A percentile compares a stretch with the other conserved stretches of the same genome.
Conservation (phyloP, 2,329 filamentous ascomycete species). For the Colletotrichum sp. region DNA sequence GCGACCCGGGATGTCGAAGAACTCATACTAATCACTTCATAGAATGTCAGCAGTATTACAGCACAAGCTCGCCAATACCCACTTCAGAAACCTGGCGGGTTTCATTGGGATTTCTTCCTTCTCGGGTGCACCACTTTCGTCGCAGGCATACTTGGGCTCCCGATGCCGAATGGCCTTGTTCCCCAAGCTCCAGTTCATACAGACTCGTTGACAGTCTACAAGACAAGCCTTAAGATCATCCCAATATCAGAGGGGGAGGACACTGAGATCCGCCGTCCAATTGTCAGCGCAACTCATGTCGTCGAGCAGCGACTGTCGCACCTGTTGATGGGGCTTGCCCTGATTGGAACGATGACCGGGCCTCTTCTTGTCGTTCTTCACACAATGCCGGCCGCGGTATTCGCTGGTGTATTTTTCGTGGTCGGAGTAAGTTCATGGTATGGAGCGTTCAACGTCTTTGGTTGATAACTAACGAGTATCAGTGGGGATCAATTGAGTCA, state of each 20-base stretch:
- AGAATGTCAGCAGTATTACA: slow-evolving; percentile 59
- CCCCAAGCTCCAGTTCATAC: slow-evolving; percentile 65
- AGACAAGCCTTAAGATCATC: slow-evolving; percentile 43
- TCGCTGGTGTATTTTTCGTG: slow-evolving; percentile 63
- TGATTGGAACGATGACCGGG: slow-evolving; percentile 41
- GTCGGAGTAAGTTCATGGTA: slow-evolving; percentile 45
- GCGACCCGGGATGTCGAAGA: slow-evolving; percentile 10
- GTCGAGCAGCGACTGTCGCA: slow-evolving; percentile 63
- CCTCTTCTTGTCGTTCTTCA: slow-evolving; percentile 53
- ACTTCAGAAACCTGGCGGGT: slow-evolving; percentile 62
- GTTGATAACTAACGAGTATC: neutral
- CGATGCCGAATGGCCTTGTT: slow-evolving; percentile 63
- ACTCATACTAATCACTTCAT: neutral
- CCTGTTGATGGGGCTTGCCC: slow-evolving; percentile 57
- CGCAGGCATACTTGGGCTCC: slow-evolving; percentile 59
- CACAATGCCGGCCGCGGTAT: slow-evolving; percentile 58
- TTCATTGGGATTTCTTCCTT: slow-evolving; percentile 66
- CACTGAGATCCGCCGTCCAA: slow-evolving; percentile 46
- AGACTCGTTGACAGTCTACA: slow-evolving; percentile 50
- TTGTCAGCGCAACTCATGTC: slow-evolving; percentile 49
- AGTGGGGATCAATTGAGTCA: slow-evolving; percentile 52
- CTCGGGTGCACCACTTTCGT: slow-evolving; percentile 61
- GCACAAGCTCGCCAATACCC: slow-evolving; percentile 62
- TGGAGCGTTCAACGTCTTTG: neutral
- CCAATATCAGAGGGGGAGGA: slow-evolving; percentile 44